A percentile compares a stretch with the other conserved stretches of the same genome.
Evolutionary conservation across 352 stramenopile species (phyloP).

Genomic region (Lagenidium giganteum): DNA sequence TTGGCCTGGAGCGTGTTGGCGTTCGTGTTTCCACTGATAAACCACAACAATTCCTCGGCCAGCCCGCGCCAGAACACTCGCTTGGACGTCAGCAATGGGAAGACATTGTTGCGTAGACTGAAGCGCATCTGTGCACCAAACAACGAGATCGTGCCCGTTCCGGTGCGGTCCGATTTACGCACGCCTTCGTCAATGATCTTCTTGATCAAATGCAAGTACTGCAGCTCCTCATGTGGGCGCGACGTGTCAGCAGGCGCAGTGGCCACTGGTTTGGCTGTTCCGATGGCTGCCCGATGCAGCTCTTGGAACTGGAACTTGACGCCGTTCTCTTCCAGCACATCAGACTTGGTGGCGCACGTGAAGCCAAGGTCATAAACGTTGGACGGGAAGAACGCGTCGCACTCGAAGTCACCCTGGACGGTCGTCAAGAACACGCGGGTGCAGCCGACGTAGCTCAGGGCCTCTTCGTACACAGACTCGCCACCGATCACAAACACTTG

Average conservation of each 20-base stretch:
- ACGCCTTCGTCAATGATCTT: slow-evolving; percentile 93
- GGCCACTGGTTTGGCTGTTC: slow-evolving; percentile 2
- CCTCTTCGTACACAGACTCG: slow-evolving; percentile 89
- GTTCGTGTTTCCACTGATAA: slow-evolving; percentile 94
- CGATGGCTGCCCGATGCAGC: slow-evolving; percentile 22
- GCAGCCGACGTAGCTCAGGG: slow-evolving; percentile 81
- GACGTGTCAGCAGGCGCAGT: background rate
- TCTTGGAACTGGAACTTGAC: slow-evolving; percentile 65
- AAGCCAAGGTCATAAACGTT: slow-evolving; percentile 41
- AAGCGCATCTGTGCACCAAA: slow-evolving; percentile 97
- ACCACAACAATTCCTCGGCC: slow-evolving; percentile 98
- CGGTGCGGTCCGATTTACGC: slow-evolving; percentile 92
- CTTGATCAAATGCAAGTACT: slow-evolving; percentile 91
- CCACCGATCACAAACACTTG: slow-evolving; percentile 97
- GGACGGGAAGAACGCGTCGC: slow-evolving; percentile 86
- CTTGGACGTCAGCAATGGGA: slow-evolving; percentile 99
- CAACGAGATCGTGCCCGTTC: slow-evolving; percentile 95
- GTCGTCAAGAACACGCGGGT: slow-evolving; percentile 84
- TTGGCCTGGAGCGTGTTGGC: slow-evolving; percentile 94
- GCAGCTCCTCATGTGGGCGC: slow-evolving; percentile 49
- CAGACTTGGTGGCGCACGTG: background rate
- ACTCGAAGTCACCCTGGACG: slow-evolving; percentile 81
- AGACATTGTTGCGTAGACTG: slow-evolving; percentile 86
- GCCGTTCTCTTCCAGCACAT: slow-evolving; percentile 5
- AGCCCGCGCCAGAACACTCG: slow-evolving; percentile 97